These are phyloP conservation scores for Trichoderma reesei DNA, from an alignment of 495 filamentous ascomycete species.

Conservation along the genomic window DNA sequence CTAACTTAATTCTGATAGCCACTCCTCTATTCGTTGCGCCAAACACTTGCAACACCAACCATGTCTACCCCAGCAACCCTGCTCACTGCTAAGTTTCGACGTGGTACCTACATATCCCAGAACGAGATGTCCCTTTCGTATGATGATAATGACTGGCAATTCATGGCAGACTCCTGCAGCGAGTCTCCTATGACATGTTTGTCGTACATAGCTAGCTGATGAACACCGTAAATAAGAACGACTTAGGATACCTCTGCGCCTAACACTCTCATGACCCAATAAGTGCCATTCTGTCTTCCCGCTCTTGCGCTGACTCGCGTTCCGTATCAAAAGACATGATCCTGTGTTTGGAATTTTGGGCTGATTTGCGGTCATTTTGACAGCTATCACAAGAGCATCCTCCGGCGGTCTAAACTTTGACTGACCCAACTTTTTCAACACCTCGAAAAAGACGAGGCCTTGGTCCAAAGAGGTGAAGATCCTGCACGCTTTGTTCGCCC, in stretches of 20 bases:
- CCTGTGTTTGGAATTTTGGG: not conserved
- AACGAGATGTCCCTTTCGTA: not conserved
- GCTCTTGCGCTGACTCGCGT: too few relatives aligned
- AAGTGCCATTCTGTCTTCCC: too few relatives aligned
- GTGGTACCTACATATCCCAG: not conserved
- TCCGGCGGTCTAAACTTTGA: not conserved
- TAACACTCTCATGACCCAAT: too few relatives aligned
- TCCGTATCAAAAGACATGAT: not conserved
- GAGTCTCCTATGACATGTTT: not conserved
- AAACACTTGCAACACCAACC: conserved; percentile 15
- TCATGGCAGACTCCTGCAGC: not conserved
- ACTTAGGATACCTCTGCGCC: not conserved
- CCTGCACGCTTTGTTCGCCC: conserved; percentile 9
- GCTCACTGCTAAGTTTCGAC: not conserved
- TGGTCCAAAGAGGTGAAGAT: conserved; percentile 8
- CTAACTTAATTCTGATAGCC: conserved; percentile 8
- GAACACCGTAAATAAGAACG: not conserved
- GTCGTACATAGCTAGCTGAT: not conserved
- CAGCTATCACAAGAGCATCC: not conserved
- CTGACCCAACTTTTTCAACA: not conserved
- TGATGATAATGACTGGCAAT: conserved; percentile 2
- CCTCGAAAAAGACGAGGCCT: conserved; percentile 5
- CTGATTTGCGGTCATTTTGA: not conserved
- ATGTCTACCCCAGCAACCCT: conserved; percentile 13
- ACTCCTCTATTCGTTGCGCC: conserved; percentile 16